A percentile compares a stretch with the other conserved stretches of the same genome.
phyloP scores from a whole-genome alignment of 2,329 filamentous ascomycete genomes.

The Cylindrodendrum hubeiense region DNA sequence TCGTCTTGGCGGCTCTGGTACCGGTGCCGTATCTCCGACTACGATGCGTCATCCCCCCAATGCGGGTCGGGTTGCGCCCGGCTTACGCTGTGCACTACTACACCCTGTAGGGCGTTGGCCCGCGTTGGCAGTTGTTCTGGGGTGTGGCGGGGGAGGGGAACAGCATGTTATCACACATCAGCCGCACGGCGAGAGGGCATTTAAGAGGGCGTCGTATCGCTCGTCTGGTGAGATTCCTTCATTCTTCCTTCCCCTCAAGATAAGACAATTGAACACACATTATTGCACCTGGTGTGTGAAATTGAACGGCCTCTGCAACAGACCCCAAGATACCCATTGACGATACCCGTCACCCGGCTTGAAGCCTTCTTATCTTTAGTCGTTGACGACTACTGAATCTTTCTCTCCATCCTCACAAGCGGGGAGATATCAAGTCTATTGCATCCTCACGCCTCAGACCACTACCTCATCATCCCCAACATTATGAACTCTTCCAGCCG shows the following conservation, averaged over 20 bases:
- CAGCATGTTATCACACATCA: conserved; percentile 13
- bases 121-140: conserved; percentile 1
- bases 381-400: neutral
- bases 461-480: conserved; percentile 11
- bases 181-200: conserved; percentile 25
- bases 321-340: conserved; percentile 31
- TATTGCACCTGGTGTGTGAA: neutral
- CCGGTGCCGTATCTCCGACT: conserved; percentile 22
- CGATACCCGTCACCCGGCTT: conserved; percentile 10
- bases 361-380: conserved; percentile 2
- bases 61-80: conserved; percentile 23
- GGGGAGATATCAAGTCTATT: neutral
- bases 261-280: neutral
- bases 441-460: conserved; percentile 6
- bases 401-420: neutral
- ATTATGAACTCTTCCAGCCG: conserved; percentile 20
- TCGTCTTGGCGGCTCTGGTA: conserved; percentile 12
- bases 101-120: conserved; percentile 1
- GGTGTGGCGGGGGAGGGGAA: conserved; percentile 7
- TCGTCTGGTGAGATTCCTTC: neutral
- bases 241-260: neutral
- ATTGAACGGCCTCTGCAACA: conserved; percentile 1
- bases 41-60: conserved; percentile 22
- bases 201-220: conserved; percentile 24
- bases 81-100: conserved; percentile 13